phyloP scores from a whole-genome alignment of 768 basidiomycete genomes.

The Termitomyces sp. region DNA sequence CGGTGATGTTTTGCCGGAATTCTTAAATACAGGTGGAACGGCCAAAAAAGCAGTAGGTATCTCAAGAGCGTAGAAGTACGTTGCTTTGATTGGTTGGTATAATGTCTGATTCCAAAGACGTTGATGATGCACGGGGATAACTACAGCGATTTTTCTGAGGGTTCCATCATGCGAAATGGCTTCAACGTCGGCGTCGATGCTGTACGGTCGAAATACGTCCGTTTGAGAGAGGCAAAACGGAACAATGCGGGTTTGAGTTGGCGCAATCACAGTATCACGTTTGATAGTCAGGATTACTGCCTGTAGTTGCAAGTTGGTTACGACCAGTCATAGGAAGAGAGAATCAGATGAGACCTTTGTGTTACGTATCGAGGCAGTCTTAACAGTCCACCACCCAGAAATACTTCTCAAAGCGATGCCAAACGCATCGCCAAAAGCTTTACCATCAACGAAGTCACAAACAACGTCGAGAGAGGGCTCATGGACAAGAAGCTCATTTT shows the following conservation, averaged over 20 bases:
- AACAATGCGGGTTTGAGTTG: constrained; percentile 57
- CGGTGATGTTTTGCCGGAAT: constrained; percentile 25
- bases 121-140: constrained; percentile 41
- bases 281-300: constrained; percentile 23
- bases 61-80: constrained; percentile 51
- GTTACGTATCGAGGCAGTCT: constrained; percentile 14
- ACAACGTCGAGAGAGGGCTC: constrained; percentile 48
- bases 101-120: constrained; percentile 30
- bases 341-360: constrained; percentile 8
- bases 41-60: constrained; percentile 54
- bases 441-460: constrained; percentile 70
- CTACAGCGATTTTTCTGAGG: constrained; percentile 23
- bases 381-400: constrained; percentile 52
- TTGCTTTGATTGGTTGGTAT: constrained; percentile 39
- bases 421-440: constrained; percentile 64
- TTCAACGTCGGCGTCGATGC: constrained; percentile 32
- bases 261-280: constrained; percentile 37
- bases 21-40: constrained; percentile 44
- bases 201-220: constrained; percentile 23
- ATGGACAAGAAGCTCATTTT: constrained; percentile 25
- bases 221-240: constrained; percentile 45
- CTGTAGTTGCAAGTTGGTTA: constrained; percentile 10
- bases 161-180: constrained; percentile 22
- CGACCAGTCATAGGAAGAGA: neutral
- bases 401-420: constrained; percentile 57